Evolutionary conservation across 345 rosid species (phyloP).

Genomic region (Salix arbutifolia): DNA sequence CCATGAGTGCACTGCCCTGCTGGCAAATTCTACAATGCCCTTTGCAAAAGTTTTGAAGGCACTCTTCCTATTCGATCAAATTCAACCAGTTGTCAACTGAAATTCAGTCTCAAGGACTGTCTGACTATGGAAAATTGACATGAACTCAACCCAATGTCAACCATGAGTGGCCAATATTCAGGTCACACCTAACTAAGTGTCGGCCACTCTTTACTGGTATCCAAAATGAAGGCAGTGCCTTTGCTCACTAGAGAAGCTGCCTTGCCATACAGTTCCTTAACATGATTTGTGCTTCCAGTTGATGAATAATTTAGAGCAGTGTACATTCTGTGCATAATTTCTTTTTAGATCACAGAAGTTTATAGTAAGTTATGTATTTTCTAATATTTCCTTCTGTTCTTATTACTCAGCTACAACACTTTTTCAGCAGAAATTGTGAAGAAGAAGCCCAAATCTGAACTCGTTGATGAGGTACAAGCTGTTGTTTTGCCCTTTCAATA

Average conservation of each 20-base stretch:
- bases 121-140: neutral
- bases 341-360: neutral
- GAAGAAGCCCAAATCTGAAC: conserved; percentile 75
- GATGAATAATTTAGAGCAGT: neutral
- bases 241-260: neutral
- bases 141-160: neutral
- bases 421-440: conserved; percentile 74
- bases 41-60: neutral
- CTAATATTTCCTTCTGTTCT: conserved; percentile 15
- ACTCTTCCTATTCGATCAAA: neutral
- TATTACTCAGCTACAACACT: conserved; percentile 67
- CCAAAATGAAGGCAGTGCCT: neutral
- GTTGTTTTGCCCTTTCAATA: neutral
- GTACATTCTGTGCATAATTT: neutral
- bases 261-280: neutral
- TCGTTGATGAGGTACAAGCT: conserved; percentile 65
- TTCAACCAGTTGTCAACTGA: neutral
- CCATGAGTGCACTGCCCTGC: neutral
- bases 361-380: neutral
- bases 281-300: neutral
- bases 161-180: neutral
- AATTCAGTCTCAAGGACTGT: neutral
- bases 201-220: neutral
- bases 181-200: neutral
- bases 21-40: neutral